phyloP scores from a whole-genome alignment of 2,329 filamentous ascomycete genomes.

The Xylaria sp. region DNA sequence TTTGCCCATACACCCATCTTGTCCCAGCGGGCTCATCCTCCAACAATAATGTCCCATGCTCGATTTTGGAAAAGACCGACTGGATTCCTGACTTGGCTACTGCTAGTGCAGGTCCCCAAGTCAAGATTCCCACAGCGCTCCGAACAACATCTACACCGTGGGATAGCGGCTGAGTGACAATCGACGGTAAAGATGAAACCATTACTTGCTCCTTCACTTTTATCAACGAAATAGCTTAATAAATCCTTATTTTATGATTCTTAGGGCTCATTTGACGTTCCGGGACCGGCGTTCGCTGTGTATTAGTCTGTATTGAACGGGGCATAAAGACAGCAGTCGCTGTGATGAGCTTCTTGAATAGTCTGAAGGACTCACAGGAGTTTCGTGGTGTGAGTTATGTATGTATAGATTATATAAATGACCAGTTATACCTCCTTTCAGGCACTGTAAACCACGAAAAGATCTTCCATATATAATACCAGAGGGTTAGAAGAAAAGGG shows the following conservation, averaged over 20 bases:
- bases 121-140: conserved; percentile 46
- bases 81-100: conserved; percentile 51
- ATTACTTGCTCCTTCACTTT: conserved; percentile 20
- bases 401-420: no score
- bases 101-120: conserved; percentile 51
- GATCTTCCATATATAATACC: background rate
- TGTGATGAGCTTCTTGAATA: no score
- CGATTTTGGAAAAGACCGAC: conserved; percentile 49
- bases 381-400: no score
- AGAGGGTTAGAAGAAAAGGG: background rate
- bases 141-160: conserved; percentile 46
- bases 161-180: conserved; percentile 43
- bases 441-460: background rate
- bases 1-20: conserved; percentile 49
- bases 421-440: background rate
- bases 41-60: conserved; percentile 51
- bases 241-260: background rate
- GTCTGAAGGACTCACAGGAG: no score
- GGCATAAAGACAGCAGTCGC: no score
- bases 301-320: no score
- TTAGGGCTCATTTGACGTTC: background rate
- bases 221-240: background rate
- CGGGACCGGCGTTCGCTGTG: background rate
- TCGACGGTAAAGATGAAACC: conserved; percentile 42
- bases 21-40: conserved; percentile 50